phyloP scores from a whole-genome alignment of 2,329 filamentous ascomycete species.

The Chrysoporthe austroafricana region DNA sequence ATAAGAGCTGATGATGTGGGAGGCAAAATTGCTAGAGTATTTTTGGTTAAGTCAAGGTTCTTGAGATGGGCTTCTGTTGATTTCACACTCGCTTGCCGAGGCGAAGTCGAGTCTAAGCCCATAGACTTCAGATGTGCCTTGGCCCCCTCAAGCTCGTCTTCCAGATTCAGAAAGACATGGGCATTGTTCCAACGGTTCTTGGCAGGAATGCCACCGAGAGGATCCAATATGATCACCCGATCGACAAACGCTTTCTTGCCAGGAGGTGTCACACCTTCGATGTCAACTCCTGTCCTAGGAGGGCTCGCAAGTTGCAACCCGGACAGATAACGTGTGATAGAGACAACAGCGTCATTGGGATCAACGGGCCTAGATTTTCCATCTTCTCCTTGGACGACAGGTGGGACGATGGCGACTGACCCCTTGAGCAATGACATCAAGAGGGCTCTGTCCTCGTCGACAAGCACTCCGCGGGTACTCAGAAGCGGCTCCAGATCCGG shows the following conservation, averaged over 20 bases:
- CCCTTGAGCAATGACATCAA: constrained; percentile 69
- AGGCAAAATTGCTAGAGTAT: constrained; percentile 76
- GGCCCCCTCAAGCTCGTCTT: constrained; percentile 81
- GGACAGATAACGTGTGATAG: constrained; percentile 75
- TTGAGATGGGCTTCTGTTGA: constrained; percentile 55
- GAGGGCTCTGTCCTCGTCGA: constrained; percentile 58
- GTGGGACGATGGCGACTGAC: constrained; percentile 70
- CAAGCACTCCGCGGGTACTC: constrained; percentile 40
- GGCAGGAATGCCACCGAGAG: constrained; percentile 81
- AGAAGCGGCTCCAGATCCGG: constrained; percentile 29
- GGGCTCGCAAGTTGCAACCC: constrained; percentile 58
- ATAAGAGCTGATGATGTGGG: constrained; percentile 85
- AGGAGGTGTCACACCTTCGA: constrained; percentile 32
- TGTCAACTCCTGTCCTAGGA: constrained; percentile 42
- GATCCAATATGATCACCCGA: constrained; percentile 85
- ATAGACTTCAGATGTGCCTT: constrained; percentile 58
- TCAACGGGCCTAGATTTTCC: constrained; percentile 46
- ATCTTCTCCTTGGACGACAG: constrained; percentile 24
- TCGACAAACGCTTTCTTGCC: constrained; percentile 68
- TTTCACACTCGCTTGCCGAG: not conserved
- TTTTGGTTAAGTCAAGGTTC: constrained; percentile 75
- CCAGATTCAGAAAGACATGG: constrained; percentile 89
- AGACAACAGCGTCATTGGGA: constrained; percentile 69
- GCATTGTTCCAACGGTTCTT: constrained; percentile 62
- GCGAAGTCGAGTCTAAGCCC: constrained; percentile 15